Evolutionary conservation across 2,329 filamentous ascomycete species (phyloP).

Genomic region (Colletotrichum liaoningense): DNA sequence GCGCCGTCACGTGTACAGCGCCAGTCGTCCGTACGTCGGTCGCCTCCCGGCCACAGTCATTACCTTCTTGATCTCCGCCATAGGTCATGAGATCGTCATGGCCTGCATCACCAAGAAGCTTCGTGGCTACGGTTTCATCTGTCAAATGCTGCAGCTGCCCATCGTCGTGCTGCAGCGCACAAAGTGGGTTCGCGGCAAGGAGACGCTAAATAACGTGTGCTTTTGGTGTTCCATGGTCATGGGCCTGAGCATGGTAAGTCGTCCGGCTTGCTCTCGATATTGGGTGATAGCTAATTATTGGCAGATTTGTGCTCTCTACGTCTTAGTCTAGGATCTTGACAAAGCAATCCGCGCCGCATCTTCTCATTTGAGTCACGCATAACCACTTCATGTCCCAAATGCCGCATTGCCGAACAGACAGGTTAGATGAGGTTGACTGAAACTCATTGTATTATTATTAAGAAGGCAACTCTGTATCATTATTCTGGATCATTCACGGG

Average conservation of each 20-base stretch:
- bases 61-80: slow-evolving; percentile 89
- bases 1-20: slow-evolving; percentile 91
- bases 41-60: slow-evolving; percentile 83
- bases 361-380: background rate
- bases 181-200: slow-evolving; percentile 77
- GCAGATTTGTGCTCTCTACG: slow-evolving; percentile 66
- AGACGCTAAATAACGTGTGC: slow-evolving; percentile 86
- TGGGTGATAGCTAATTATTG: slow-evolving; percentile 33
- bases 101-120: slow-evolving; percentile 98
- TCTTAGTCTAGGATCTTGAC: slow-evolving; percentile 52
- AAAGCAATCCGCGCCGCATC: background rate
- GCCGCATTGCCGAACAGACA: background rate
- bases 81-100: slow-evolving; percentile 96
- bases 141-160: slow-evolving; percentile 96
- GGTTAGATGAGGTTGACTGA: background rate
- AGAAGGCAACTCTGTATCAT: background rate
- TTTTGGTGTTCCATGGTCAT: slow-evolving; percentile 96
- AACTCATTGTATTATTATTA: slow-evolving; percentile 19
- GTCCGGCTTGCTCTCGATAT: background rate
- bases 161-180: slow-evolving; percentile 93
- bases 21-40: slow-evolving; percentile 81
- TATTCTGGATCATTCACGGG: background rate
- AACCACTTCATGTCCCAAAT: background rate
- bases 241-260: slow-evolving; percentile 80
- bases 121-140: slow-evolving; percentile 90